Evolutionary conservation across 2,329 filamentous ascomycete species (phyloP).

Genomic region (Tympanopsis confertula): DNA sequence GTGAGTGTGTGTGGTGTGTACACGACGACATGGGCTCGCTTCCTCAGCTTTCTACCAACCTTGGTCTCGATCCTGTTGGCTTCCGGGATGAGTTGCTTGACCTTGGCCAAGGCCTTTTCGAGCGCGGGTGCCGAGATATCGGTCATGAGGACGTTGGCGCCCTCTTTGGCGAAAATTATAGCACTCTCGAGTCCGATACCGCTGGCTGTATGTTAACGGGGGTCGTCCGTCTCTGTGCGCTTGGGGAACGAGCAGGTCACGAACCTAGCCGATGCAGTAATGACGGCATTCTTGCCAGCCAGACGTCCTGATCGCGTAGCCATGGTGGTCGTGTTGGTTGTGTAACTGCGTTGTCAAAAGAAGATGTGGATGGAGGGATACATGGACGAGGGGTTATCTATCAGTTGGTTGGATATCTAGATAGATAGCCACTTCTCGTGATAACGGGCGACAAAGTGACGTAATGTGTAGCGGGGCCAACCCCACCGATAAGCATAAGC

Average conservation of each 20-base stretch:
- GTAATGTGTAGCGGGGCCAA: too few relatives aligned
- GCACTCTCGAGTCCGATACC: slow-evolving; percentile 88
- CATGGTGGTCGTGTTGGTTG: too few relatives aligned
- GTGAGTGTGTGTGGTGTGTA: slow-evolving; percentile 3
- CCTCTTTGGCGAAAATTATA: slow-evolving; percentile 82
- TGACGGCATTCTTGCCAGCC: slow-evolving; percentile 52
- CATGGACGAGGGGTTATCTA: too few relatives aligned
- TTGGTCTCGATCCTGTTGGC: slow-evolving; percentile 47
- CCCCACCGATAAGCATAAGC: too few relatives aligned
- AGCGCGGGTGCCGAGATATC: slow-evolving; percentile 74
- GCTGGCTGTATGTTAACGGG: slow-evolving; percentile 28
- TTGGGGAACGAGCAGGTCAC: slow-evolving; percentile 14
- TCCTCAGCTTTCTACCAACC: slow-evolving; percentile 18
- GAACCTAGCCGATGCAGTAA: slow-evolving; percentile 80
- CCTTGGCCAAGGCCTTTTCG: slow-evolving; percentile 63
- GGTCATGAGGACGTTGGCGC: slow-evolving; percentile 72
- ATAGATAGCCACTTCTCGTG: too few relatives aligned
- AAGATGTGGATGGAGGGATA: too few relatives aligned
- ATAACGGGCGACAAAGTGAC: too few relatives aligned
- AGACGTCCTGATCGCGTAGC: slow-evolving; percentile 43
- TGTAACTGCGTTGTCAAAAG: too few relatives aligned
- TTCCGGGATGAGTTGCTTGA: slow-evolving; percentile 59
- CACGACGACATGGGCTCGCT: slow-evolving; percentile 8
- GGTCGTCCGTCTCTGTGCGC: slow-evolving; percentile 4
- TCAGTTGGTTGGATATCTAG: too few relatives aligned